These are phyloP conservation scores for Calonectria naviculata DNA, from an alignment of 2,329 filamentous ascomycete genomes.

Conservation along the genomic window DNA sequence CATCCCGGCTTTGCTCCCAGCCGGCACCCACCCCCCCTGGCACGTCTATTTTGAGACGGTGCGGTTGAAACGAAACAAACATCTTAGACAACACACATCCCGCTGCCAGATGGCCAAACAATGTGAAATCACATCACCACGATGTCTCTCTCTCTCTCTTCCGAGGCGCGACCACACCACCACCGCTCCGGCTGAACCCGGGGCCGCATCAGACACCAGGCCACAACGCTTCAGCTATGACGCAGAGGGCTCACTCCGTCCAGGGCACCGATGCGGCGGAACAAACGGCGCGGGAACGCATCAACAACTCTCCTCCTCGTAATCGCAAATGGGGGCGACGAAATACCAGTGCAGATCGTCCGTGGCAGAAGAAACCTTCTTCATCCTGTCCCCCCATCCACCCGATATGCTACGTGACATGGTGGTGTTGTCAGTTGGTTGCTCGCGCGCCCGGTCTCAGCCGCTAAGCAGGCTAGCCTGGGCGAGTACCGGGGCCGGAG, in stretches of 20 bases:
- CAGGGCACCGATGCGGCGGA: neutral
- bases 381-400: neutral
- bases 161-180: neutral
- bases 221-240: neutral
- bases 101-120: too few relatives aligned
- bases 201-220: constrained; percentile 1
- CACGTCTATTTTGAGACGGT: constrained; percentile 18
- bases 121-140: neutral
- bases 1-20: neutral
- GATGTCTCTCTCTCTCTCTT: too few relatives aligned
- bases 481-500: constrained; percentile 6
- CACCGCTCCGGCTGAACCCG: neutral
- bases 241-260: neutral
- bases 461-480: constrained; percentile 1
- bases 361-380: neutral
- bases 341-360: neutral
- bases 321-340: neutral
- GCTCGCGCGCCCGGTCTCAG: constrained; percentile 3
- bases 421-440: neutral
- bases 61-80: constrained; percentile 17
- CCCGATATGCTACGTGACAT: constrained; percentile 17
- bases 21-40: neutral
- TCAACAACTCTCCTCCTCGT: neutral
- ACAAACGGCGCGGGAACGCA: constrained; percentile 4
- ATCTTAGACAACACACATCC: neutral